Conservation (phyloP, 306 rosid genomes). For the Cicer pinnatifidum region DNA sequence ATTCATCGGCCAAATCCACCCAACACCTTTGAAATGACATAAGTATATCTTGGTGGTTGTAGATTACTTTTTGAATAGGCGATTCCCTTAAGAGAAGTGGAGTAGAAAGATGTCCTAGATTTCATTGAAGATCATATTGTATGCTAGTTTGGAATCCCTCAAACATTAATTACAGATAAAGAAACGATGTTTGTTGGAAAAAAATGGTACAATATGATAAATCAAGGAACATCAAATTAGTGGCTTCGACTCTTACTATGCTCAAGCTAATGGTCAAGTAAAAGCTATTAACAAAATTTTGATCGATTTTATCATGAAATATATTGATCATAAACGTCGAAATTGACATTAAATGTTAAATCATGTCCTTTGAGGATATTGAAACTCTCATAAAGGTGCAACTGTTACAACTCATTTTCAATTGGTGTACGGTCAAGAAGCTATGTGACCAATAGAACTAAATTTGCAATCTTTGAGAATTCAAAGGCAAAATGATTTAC, state of each 20-base stretch:
- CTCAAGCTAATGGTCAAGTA: not conserved
- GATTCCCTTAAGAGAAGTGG: not conserved
- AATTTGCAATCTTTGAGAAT: not conserved
- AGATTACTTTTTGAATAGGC: not conserved
- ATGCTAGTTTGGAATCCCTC: not conserved
- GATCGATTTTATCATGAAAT: not conserved
- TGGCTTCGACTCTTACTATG: not conserved
- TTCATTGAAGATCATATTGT: not conserved
- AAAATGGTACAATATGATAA: not conserved
- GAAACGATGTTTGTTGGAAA: not conserved
- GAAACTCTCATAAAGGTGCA: not conserved
- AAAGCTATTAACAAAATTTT: not conserved
- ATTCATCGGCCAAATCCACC: not conserved
- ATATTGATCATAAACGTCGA: not conserved
- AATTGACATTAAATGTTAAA: not conserved
- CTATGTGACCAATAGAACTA: not conserved
- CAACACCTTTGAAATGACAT: not conserved
- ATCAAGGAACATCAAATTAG: not conserved
- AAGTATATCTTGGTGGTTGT: not conserved
- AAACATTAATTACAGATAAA: not conserved
- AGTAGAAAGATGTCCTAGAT: not conserved
- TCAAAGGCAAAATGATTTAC: not conserved
- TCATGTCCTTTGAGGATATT: not conserved
- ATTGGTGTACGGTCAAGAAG: not conserved
- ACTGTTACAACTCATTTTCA: not conserved